Percentiles rank a stretch among this genome's conserved stretches.
These are phyloP conservation scores for Cucumis variabilis DNA, from an alignment of 331 rosid species.

Conservation along the genomic window DNA sequence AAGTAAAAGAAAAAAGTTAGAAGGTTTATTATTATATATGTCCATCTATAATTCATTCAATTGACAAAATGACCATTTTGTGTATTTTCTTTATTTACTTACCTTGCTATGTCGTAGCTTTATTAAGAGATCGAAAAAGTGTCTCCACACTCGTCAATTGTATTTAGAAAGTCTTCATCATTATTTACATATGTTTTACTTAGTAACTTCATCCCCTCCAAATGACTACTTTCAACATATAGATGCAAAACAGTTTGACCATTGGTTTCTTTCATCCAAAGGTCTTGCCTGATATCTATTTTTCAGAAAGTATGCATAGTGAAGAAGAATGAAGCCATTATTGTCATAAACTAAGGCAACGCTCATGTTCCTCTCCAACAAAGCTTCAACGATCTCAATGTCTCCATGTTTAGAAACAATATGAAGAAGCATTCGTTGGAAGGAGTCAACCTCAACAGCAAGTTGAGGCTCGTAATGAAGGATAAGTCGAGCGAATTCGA, in stretches of 20 bases:
- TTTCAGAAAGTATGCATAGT: neutral
- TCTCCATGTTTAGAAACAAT: no score
- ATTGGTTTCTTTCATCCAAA: neutral
- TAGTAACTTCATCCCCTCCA: no score
- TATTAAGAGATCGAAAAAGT: neutral
- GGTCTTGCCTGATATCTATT: neutral
- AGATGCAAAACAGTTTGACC: slow-evolving; percentile 9
- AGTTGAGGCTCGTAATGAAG: no score
- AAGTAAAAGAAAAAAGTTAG: no score
- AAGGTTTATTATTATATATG: no score
- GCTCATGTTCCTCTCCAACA: neutral
- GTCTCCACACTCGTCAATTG: neutral
- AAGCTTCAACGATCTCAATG: neutral
- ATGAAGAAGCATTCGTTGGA: no score
- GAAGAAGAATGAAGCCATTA: slow-evolving; percentile 10
- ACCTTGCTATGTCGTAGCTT: neutral
- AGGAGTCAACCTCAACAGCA: no score
- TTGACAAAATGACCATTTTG: no score
- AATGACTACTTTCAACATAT: no score
- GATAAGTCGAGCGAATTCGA: no score
- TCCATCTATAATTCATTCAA: no score
- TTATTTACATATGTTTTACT: neutral
- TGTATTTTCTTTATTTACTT: no score
- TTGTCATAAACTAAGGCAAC: neutral
- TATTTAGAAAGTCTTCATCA: neutral